Evolutionary conservation across 139 green algal species (phyloP).

Genomic region (Gonium pectorale): DNA sequence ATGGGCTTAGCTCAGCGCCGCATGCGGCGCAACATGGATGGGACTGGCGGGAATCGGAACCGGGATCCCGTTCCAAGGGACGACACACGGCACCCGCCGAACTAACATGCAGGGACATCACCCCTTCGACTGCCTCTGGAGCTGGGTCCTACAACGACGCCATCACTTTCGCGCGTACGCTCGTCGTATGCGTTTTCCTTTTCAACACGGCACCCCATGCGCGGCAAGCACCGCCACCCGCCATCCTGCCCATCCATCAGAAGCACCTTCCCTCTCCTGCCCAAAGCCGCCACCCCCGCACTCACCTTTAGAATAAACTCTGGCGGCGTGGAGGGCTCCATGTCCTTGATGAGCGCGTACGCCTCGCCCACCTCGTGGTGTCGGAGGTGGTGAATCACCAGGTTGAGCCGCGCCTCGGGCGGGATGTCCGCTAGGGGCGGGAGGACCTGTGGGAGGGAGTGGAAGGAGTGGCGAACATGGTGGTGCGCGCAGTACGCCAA

Average conservation of each 20-base stretch:
- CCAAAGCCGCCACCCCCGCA: background rate
- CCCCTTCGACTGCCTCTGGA: too few species aligned
- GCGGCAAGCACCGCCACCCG: too few species aligned
- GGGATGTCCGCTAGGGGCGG: constrained; percentile 73
- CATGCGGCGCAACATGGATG: too few species aligned
- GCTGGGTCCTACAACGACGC: too few species aligned
- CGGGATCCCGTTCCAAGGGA: too few species aligned
- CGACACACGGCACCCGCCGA: too few species aligned
- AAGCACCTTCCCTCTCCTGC: background rate
- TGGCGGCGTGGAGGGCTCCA: constrained; percentile 80
- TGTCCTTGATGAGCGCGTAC: constrained; percentile 78
- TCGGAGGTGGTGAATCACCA: constrained; percentile 86
- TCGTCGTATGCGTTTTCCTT: too few species aligned
- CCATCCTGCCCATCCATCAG: background rate
- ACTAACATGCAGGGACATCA: too few species aligned
- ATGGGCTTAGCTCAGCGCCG: too few species aligned
- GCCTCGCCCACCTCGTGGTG: constrained; percentile 74
- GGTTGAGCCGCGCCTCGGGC: constrained; percentile 86
- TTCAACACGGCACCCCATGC: too few species aligned
- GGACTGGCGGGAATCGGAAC: too few species aligned
- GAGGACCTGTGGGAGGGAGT: constrained; percentile 67
- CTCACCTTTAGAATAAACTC: constrained; percentile 89
- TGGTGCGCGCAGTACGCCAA: background rate
- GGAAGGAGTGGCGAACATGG: background rate
- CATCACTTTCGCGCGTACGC: too few species aligned